Base-by-base conservation (phyloP, 1,284 basidiomycete species). In the Apiotrichum sp. region DNA sequence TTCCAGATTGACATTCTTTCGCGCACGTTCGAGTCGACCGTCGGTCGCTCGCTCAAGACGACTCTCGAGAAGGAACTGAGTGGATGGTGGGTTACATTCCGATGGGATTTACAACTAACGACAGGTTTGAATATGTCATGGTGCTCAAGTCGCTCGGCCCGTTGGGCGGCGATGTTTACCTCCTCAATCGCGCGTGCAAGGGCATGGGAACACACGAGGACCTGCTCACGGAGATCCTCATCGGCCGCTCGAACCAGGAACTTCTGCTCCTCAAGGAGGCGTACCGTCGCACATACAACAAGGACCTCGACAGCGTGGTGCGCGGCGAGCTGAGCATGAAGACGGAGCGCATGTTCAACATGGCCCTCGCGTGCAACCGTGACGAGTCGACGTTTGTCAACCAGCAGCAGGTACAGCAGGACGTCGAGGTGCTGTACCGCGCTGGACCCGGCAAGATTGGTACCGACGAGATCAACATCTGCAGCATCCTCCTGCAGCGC, bases 381-480 rank as follows among this genome's bases (percentile, higher is more conserved):
- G 76, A 78, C 58, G 76, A 77, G 64, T 62, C 59, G 33, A 63
- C 72, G 3, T 64, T 59, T 32, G 72, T 77, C 55, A 70, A 77
- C 58, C 71, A 72, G 9, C 68, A 71, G 40, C 61, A 63, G 14
- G 73, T 78, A 10, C 70, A 75, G 55, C 67, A 72, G 48, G 76
- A 78, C 56, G 68, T 77, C 33, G 66, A 74, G 54, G 45, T 68
- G 32, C 62, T 78, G 14, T 73, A 76, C 60, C 61, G 70, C 41
- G 72, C 73, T 3, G 75, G 75, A 32, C 58, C 68, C 8, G 75
- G 75, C 45, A 72, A 72, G 61, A 58, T 73, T 22, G 76, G 76
- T 14, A 78, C 76, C n/a, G 74, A 76, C 60, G 73, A 77, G 64
- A 78, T 77, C 42, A 67, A 66, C 13, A 74, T 78, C 59, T 74